These are phyloP conservation scores for Rosa chinensis DNA, from an alignment of 306 rosid species.

Conservation along the genomic window DNA sequence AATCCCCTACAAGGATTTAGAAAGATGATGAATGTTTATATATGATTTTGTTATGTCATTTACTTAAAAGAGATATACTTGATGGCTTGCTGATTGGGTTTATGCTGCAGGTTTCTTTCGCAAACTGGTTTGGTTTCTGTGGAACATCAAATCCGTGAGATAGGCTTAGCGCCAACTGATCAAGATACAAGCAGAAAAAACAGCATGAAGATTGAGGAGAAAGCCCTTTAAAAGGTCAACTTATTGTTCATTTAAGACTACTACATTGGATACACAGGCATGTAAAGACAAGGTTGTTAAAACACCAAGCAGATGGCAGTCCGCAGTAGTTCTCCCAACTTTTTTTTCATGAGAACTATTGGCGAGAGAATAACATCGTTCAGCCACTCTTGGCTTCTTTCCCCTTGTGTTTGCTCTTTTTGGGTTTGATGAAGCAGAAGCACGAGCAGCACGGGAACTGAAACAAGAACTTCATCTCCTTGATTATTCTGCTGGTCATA, in stretches of 20 bases:
- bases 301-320: constrained; percentile 15
- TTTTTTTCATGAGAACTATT: constrained; percentile 11
- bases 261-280: constrained; percentile 18
- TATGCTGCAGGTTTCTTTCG: constrained; percentile 70
- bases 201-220: constrained; percentile 20
- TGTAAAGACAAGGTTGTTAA: constrained; percentile 3
- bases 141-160: constrained; percentile 81
- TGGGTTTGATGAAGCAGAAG: constrained; percentile 53
- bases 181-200: constrained; percentile 40
- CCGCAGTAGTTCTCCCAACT: constrained; percentile 15
- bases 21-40: not conserved
- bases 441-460: constrained; percentile 61
- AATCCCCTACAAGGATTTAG: not conserved
- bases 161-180: constrained; percentile 52
- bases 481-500: constrained; percentile 18
- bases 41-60: constrained; percentile 3
- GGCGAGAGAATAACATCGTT: constrained; percentile 18
- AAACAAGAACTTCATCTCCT: constrained; percentile 53
- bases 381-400: constrained; percentile 41
- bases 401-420: constrained; percentile 42
- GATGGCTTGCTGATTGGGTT: constrained; percentile 15
- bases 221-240: constrained; percentile 12
- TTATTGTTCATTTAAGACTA: not conserved
- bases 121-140: constrained; percentile 80
- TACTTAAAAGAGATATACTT: not conserved